Conservation (phyloP, 139 green algal genomes). For the Chlorella sp. region DNA sequence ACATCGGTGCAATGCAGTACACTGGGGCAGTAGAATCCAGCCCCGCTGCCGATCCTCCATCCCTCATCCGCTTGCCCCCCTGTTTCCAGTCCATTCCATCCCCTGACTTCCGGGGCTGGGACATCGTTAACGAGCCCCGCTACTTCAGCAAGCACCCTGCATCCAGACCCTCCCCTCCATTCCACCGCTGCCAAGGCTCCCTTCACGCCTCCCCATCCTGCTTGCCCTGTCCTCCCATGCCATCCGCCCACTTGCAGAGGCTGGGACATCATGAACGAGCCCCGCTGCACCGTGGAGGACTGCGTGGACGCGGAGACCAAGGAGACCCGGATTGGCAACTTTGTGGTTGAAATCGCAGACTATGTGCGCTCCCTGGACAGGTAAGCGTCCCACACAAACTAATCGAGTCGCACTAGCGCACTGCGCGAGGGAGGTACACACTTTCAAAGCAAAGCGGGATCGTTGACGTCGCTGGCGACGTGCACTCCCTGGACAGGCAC, state of each 20-base stretch:
- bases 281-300: slow-evolving; percentile 35
- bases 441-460: no score
- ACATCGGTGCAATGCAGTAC: slow-evolving; percentile 34
- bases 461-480: slow-evolving; percentile 36
- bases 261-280: slow-evolving; percentile 33
- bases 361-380: slow-evolving; percentile 46
- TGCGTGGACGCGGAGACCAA: background rate
- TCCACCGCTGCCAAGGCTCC: background rate
- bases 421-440: no score
- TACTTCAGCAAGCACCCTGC: no score
- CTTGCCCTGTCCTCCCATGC: background rate
- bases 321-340: slow-evolving; percentile 31
- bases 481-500: slow-evolving; percentile 41
- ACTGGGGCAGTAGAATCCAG: background rate
- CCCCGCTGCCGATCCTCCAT: no score
- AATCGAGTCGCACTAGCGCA: no score
- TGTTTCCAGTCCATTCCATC: no score
- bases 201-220: background rate
- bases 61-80: no score
- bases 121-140: no score
- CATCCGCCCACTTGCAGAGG: background rate
- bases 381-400: background rate
- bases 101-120: no score
- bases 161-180: no score
- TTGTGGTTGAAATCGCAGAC: slow-evolving; percentile 36